These are phyloP conservation scores for Colletotrichum siamense DNA, from an alignment of 2,329 filamentous ascomycete genomes.

Conservation along the genomic window DNA sequence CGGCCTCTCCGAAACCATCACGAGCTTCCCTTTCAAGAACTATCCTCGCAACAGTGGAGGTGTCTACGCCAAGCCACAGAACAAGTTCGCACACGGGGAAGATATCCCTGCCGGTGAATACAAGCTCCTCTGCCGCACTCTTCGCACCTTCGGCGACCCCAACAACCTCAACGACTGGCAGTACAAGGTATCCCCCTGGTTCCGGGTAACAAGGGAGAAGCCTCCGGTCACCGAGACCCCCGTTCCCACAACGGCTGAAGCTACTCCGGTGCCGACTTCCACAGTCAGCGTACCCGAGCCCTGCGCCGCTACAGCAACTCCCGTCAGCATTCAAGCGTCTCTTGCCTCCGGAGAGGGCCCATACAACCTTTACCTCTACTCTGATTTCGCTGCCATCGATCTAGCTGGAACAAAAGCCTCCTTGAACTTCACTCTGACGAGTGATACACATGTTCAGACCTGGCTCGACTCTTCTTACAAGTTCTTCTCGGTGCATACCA, in stretches of 20 bases:
- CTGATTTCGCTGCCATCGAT: constrained; percentile 21
- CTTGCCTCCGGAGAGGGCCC: background rate
- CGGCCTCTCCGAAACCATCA: background rate
- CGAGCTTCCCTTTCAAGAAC: background rate
- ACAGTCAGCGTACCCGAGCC: background rate
- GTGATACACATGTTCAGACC: background rate
- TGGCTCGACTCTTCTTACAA: background rate
- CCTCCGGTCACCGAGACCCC: background rate
- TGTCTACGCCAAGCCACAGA: background rate
- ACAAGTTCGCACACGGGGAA: constrained; percentile 11
- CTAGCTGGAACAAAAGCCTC: background rate
- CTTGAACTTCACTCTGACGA: background rate
- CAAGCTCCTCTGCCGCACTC: constrained; percentile 18
- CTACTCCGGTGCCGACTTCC: background rate
- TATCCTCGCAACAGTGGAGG: background rate
- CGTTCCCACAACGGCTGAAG: background rate
- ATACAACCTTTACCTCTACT: constrained; percentile 20
- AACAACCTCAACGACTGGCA: constrained; percentile 24
- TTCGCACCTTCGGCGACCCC: constrained; percentile 26
- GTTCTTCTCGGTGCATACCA: constrained; percentile 16
- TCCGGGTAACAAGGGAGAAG: constrained; percentile 14
- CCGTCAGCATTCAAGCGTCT: constrained; percentile 4
- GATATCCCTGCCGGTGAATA: constrained; percentile 24
- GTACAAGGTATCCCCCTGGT: constrained; percentile 22
- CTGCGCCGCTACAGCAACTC: background rate